These are phyloP conservation scores for Penicillium pancosmium DNA, from an alignment of 495 filamentous ascomycete genomes.

Conservation along the genomic window DNA sequence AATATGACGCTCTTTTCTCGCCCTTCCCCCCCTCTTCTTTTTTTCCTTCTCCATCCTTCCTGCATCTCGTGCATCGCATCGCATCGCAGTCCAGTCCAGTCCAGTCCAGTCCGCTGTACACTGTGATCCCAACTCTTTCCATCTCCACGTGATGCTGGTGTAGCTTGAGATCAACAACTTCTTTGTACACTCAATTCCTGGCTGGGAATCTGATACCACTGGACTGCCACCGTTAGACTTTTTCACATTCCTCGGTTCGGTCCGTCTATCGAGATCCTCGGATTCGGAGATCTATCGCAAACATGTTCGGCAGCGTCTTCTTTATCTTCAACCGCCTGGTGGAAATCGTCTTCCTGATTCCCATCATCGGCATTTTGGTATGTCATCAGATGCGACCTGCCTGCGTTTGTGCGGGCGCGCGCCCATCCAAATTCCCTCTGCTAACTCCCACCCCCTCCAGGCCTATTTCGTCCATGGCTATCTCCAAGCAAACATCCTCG, in stretches of 20 bases:
- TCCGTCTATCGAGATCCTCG: neutral
- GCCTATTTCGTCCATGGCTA: constrained; percentile 82
- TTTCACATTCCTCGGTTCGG: constrained; percentile 23
- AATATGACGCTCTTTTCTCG: constrained; percentile 19
- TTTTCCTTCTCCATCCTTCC: constrained; percentile 1
- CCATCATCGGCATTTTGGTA: constrained; percentile 83
- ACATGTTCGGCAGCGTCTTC: constrained; percentile 76
- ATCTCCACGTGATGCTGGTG: constrained; percentile 17
- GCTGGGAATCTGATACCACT: no score
- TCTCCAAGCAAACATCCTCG: constrained; percentile 68
- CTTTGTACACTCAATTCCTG: neutral
- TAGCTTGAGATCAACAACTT: constrained; percentile 4
- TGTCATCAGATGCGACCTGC: constrained; percentile 11
- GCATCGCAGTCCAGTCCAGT: neutral
- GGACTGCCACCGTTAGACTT: neutral
- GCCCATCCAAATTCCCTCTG: neutral
- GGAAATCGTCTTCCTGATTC: constrained; percentile 84
- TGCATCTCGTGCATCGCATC: neutral
- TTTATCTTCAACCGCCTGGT: constrained; percentile 83
- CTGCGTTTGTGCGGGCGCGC: no score
- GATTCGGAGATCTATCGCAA: constrained; percentile 27
- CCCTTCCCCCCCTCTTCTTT: neutral
- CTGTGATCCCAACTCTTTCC: constrained; percentile 15
- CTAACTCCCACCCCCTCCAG: constrained; percentile 26
- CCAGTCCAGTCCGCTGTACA: constrained; percentile 12